Evolutionary conservation across 257 asterid species (phyloP).

Genomic region (Coffea eugenioides): DNA sequence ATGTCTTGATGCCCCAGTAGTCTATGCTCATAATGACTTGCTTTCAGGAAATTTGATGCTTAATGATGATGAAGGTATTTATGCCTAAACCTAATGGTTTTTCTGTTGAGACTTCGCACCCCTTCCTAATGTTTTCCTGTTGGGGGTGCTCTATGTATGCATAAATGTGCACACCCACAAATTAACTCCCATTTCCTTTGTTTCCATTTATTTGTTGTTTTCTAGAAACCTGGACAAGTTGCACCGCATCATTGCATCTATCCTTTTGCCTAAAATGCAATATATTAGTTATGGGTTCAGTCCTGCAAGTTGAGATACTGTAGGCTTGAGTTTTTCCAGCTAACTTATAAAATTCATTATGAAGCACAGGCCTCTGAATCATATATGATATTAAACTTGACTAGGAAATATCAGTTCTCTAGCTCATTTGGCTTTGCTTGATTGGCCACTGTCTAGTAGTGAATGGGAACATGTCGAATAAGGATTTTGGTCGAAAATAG

Average conservation of each 20-base stretch:
- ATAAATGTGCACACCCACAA: background rate
- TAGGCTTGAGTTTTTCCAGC: background rate
- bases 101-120: background rate
- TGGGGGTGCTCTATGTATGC: background rate
- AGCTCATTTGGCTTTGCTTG: background rate
- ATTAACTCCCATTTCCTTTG: background rate
- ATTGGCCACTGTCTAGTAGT: background rate
- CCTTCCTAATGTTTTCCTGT: background rate
- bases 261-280: background rate
- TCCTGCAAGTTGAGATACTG: background rate
- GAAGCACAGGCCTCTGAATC: background rate
- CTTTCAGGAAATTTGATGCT: constrained; percentile 95
- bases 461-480: background rate
- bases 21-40: constrained; percentile 80
- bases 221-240: background rate
- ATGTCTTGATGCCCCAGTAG: constrained; percentile 66
- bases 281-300: background rate
- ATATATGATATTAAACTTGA: background rate
- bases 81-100: constrained; percentile 17
- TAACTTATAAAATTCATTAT: background rate
- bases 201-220: background rate
- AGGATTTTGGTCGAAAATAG: background rate
- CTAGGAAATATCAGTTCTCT: background rate
- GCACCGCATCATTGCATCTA: background rate
- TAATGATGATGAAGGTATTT: constrained; percentile 77